Base-by-base conservation (phyloP, 108 stramenopile species). In the Discostella pseudostelligera region DNA sequence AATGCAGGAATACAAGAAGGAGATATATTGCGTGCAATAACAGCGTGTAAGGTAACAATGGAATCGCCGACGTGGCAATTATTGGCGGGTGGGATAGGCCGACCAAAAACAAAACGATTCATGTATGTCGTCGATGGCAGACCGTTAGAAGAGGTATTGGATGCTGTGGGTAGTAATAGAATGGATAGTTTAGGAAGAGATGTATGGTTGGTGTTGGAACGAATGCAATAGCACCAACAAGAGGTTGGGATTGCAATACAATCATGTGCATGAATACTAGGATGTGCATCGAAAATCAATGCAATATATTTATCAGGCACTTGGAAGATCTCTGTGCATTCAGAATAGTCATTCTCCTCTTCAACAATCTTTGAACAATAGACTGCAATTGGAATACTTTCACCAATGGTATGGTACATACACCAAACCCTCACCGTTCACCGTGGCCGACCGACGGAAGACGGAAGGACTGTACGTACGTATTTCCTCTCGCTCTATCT, bases 41-140 rank as follows among this genome's bases (percentile, higher is more conserved):
- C 90, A 13, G 88, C 87, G 0, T 87, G 86, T 61, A 68, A 76
- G 59, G 62, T 78, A 24, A 78, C 83, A 12, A 89, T 92, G 87
- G 84, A 79, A 45, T 72, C 72, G 25, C 87, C 90, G 4, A 89
- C 84, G 0, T 92, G 90, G 90, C 90, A 92, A 57, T 40, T 85
- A 22, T 54, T 92, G 46, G 87, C 83, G 9, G 90, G 90, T 29
- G 90, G 90, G 9, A 89, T 87, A 32, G 90, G 90, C 6, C 70
- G 63, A 44, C 90, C 90, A 0, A 87, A 89, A 50, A 92, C 86
- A 11, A 78, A 73, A 21, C 62, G 90, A 29, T 84, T 86, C 60
- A 87, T 92, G 81, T 87, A 83, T 59, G 40, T 51, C n/a, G 76
- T 70, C 3, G 90, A 88, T 60, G 65, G 67, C 9, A 61, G 78